Conservation (phyloP, 805 yeast species). For the Candida pseudofarinosa region DNA sequence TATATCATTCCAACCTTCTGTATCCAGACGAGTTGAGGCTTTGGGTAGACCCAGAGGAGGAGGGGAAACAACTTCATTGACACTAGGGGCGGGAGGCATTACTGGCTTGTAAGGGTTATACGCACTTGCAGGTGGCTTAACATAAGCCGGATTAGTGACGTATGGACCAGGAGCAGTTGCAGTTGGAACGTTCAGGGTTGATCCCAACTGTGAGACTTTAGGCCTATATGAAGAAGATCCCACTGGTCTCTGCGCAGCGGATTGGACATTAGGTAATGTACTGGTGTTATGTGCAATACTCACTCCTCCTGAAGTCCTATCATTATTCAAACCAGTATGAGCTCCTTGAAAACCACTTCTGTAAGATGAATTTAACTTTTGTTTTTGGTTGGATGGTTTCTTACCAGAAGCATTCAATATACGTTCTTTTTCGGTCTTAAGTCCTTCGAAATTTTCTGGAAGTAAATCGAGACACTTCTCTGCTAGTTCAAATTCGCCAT, state of each 20-base stretch:
- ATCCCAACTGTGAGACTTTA: background rate
- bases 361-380: constrained; percentile 3
- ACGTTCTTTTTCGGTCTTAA: constrained; percentile 72
- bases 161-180: constrained; percentile 9
- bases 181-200: background rate
- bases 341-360: constrained; percentile 10
- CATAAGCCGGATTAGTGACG: constrained; percentile 8
- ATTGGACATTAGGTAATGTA: constrained; percentile 16
- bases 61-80: constrained; percentile 8
- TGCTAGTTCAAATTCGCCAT: constrained; percentile 83
- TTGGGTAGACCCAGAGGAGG: constrained; percentile 22
- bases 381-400: constrained; percentile 4
- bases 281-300: constrained; percentile 8
- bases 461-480: constrained; percentile 60
- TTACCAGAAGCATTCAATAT: constrained; percentile 59
- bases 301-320: constrained; percentile 10
- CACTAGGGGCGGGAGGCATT: constrained; percentile 16
- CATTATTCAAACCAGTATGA: constrained; percentile 14
- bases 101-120: constrained; percentile 18
- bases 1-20: constrained; percentile 71
- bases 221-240: constrained; percentile 15
- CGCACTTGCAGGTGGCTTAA: constrained; percentile 20
- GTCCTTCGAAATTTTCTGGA: constrained; percentile 71
- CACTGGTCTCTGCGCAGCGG: constrained; percentile 13
- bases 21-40: constrained; percentile 37